Base-by-base conservation (phyloP, 148 eudicot genomes). In the Rhododendron mucronatum region DNA sequence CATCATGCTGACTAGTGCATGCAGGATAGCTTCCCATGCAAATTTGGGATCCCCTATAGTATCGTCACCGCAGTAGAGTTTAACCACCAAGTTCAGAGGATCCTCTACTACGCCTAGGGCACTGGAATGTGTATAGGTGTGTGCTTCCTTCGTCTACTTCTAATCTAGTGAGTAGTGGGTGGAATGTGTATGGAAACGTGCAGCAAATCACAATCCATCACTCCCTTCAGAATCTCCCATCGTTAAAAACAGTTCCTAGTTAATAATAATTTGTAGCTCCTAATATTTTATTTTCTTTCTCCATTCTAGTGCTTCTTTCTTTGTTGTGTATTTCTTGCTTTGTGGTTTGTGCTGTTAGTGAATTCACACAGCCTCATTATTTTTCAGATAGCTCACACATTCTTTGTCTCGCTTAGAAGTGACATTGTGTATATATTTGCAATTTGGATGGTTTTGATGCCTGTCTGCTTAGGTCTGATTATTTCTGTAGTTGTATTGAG, bases 151-250 rank as follows among this genome's bases (percentile, higher is more conserved):
- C 78, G n/a, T 55, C 7, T 59, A 21, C 74, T 61, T 48, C 65
- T 33, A 51, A 33, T 53, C 41, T 71, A 30, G 39, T 33, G 41
- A 71, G 18, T 7, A 81, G 20, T 10, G 35, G 37, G 45, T 41
- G 51, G 65, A 23, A n/a, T 83, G 75, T 65, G 61, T 55, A 51
- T 35, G 80, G 47, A 71, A 71, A 71, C 18, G 80, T 74, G 86
- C 33, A 51, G 44, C 18, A 84, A 74, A 48, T 53, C 67, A 23
- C 33, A 12, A 53, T 41, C 67, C 35, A 76, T 74, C 44, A 55
- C 73, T 1, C 74, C 50, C 85, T 84, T 18, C 30, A 28, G 85
- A 87, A 85, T 53, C 87, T 45, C 35, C 59, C 87, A 77, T 59
- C 82, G 18, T 80, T 82, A 3, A 82, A 45, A 87, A 35, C 84